phyloP scores from a whole-genome alignment of 768 basidiomycete genomes.

The Rhodotorula sphaerocarpa region DNA sequence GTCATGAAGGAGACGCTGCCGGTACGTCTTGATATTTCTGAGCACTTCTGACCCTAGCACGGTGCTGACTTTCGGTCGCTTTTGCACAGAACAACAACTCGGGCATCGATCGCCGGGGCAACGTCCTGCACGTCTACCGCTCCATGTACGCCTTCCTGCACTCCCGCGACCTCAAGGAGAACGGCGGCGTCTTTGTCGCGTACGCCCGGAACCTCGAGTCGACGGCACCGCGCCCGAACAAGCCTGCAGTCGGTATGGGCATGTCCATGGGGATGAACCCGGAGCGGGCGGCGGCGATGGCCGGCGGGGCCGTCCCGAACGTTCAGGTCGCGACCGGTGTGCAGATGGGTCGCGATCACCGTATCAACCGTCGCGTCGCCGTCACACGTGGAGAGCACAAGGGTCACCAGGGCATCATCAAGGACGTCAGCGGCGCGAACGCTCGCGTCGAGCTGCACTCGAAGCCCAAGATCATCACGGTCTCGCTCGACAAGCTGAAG shows the following conservation, averaged over 20 bases:
- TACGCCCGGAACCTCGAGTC: slow-evolving; percentile 73
- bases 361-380: slow-evolving; percentile 59
- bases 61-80: neutral
- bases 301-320: slow-evolving; percentile 62
- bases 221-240: slow-evolving; percentile 78
- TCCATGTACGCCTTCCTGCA: slow-evolving; percentile 89
- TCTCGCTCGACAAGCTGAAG: slow-evolving; percentile 43
- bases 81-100: slow-evolving; percentile 4
- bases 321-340: slow-evolving; percentile 9
- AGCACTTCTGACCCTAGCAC: slow-evolving; percentile 9
- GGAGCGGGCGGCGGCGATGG: slow-evolving; percentile 54
- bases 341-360: slow-evolving; percentile 23
- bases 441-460: slow-evolving; percentile 85
- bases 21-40: slow-evolving; percentile 46
- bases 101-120: slow-evolving; percentile 65
- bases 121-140: slow-evolving; percentile 86
- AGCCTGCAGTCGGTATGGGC: slow-evolving; percentile 87
- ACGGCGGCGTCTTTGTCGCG: slow-evolving; percentile 89
- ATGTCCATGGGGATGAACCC: slow-evolving; percentile 48
- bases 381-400: slow-evolving; percentile 83
- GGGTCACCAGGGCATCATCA: slow-evolving; percentile 82
- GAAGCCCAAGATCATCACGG: slow-evolving; percentile 77
- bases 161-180: slow-evolving; percentile 80
- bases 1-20: slow-evolving; percentile 86
- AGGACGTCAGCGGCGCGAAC: slow-evolving; percentile 79